Conservation (phyloP, 2,329 filamentous ascomycete species). For the Trichoderma koningii region DNA sequence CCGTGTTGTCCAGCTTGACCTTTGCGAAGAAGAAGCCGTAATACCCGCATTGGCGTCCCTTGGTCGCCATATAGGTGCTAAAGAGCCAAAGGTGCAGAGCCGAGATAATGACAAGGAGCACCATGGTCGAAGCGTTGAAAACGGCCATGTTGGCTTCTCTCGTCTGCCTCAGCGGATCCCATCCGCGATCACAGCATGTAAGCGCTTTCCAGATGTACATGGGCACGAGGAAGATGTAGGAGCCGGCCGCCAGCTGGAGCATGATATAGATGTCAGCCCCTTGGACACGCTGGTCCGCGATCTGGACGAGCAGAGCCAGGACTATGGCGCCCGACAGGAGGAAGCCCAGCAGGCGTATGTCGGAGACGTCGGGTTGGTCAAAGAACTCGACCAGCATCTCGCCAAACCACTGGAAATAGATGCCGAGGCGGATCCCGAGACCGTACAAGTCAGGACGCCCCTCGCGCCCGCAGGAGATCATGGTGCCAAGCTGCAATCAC, state of each 20-base stretch:
- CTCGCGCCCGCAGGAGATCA: slow-evolving; percentile 34
- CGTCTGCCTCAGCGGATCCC: slow-evolving; percentile 38
- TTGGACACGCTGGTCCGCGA: slow-evolving; percentile 31
- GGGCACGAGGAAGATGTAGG: slow-evolving; percentile 41
- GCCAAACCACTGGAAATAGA: slow-evolving; percentile 44
- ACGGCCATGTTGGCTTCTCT: slow-evolving; percentile 34
- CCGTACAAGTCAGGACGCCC: slow-evolving; percentile 41
- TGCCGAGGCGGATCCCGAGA: slow-evolving; percentile 40
- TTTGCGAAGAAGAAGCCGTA: slow-evolving; percentile 40
- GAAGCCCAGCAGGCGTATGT: slow-evolving; percentile 39
- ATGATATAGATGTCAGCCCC: slow-evolving; percentile 24
- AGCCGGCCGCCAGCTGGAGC: slow-evolving; percentile 34
- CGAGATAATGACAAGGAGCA: slow-evolving; percentile 35
- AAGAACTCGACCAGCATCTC: slow-evolving; percentile 38
- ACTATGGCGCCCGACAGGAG: slow-evolving; percentile 37
- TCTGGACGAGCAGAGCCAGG: slow-evolving; percentile 37
- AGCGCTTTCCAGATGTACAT: slow-evolving; percentile 40
- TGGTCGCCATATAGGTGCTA: slow-evolving; percentile 33
- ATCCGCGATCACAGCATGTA: slow-evolving; percentile 37
- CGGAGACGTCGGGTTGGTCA: slow-evolving; percentile 35
- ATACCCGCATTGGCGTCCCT: slow-evolving; percentile 31
- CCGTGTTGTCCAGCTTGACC: slow-evolving; percentile 34
- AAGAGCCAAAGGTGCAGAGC: slow-evolving; percentile 41
- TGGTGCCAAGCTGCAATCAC: slow-evolving; percentile 10
- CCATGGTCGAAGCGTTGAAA: slow-evolving; percentile 34